phyloP scores from a whole-genome alignment of 1,284 basidiomycete genomes.

The Schizopora paradoxa region DNA sequence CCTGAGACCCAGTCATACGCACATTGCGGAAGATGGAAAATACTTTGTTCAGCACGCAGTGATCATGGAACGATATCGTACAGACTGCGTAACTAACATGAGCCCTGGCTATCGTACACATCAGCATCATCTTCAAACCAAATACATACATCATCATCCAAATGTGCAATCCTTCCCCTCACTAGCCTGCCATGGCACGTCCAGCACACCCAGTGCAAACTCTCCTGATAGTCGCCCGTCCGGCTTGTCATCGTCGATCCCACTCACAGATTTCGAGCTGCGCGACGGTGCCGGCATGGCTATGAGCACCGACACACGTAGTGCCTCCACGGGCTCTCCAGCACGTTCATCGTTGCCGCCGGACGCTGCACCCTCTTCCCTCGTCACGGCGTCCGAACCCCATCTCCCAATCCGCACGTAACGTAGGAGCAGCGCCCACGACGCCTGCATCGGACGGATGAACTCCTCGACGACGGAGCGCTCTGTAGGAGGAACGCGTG shows the following conservation, averaged over 20 bases:
- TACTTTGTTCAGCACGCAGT: too few relatives aligned
- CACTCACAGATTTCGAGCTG: background rate
- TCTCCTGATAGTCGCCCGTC: background rate
- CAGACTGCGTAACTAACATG: too few relatives aligned
- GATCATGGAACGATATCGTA: too few relatives aligned
- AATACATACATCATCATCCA: too few relatives aligned
- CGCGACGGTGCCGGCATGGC: conserved; percentile 12
- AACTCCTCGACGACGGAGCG: background rate
- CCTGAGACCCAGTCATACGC: too few relatives aligned
- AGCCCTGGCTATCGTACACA: too few relatives aligned
- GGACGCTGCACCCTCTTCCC: background rate
- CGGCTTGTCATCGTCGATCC: background rate
- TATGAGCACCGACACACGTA: conserved; percentile 12
- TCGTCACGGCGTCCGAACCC: background rate
- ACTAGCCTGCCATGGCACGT: conserved; percentile 1
- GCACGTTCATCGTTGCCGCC: background rate
- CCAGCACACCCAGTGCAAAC: conserved; percentile 12
- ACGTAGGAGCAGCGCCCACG: background rate
- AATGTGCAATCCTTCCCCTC: too few relatives aligned
- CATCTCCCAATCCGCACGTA: background rate
- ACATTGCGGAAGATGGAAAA: too few relatives aligned
- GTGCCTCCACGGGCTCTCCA: background rate
- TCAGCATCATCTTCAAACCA: too few relatives aligned
- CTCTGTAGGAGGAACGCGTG: background rate
- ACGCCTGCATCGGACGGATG: background rate